phyloP scores from a whole-genome alignment of 2,329 filamentous ascomycete genomes.

The Didymella exigua region DNA sequence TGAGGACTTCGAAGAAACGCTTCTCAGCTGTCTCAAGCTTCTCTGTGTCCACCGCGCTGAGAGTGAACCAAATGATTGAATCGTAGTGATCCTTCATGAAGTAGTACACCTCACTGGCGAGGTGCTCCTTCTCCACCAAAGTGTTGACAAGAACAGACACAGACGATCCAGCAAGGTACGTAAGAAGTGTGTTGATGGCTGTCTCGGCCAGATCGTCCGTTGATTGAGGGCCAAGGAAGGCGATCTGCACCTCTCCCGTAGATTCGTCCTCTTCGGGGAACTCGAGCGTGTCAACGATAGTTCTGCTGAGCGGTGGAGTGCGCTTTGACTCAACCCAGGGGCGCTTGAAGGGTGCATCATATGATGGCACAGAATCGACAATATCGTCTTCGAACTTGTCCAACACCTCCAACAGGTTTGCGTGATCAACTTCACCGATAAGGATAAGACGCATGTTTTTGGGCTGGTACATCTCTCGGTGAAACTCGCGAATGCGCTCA shows the following conservation, averaged over 20 bases:
- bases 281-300: slow-evolving; percentile 76
- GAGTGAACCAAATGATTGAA: slow-evolving; percentile 81
- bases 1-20: slow-evolving; percentile 81
- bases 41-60: slow-evolving; percentile 84
- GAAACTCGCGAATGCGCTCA: slow-evolving; percentile 91
- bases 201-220: slow-evolving; percentile 66
- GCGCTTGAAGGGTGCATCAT: slow-evolving; percentile 76
- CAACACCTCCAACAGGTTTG: slow-evolving; percentile 77
- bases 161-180: slow-evolving; percentile 91
- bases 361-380: slow-evolving; percentile 76
- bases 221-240: slow-evolving; percentile 84
- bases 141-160: slow-evolving; percentile 90
- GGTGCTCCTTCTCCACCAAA: slow-evolving; percentile 89
- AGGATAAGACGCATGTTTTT: slow-evolving; percentile 91
- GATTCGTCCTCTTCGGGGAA: slow-evolving; percentile 98
- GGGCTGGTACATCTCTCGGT: slow-evolving; percentile 96
- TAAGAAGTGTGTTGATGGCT: slow-evolving; percentile 78
- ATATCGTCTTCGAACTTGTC: slow-evolving; percentile 90
- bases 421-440: slow-evolving; percentile 88
- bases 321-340: slow-evolving; percentile 91
- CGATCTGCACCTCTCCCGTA: slow-evolving; percentile 83
- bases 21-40: slow-evolving; percentile 84
- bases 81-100: slow-evolving; percentile 80
- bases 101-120: slow-evolving; percentile 84
- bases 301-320: slow-evolving; percentile 73